Base-by-base conservation (phyloP, 108 stramenopile species). In the Skeletonema marinoi region DNA sequence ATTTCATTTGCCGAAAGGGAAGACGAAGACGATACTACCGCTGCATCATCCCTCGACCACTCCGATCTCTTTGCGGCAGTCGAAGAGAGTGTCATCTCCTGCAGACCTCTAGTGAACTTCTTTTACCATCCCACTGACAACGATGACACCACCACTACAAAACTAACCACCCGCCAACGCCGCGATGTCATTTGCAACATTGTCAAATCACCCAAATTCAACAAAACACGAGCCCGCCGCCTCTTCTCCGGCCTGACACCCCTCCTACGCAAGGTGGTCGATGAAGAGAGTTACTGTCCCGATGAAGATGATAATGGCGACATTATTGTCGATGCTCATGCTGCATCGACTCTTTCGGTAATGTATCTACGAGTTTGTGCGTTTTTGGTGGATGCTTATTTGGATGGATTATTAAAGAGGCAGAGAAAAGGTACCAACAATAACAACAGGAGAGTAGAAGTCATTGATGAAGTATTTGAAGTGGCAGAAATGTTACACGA, bases 401-500 rank as follows among this genome's bases (percentile, higher is more conserved):
- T 93, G 32, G 73, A 82, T 16, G 88, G 83, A 9, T 19, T 77
- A 3, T 44, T 46, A 6, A 59, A 13, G 13, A 61, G 59, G 42
- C 51, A 29, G 29, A 69, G 25, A 30, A 60, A 61, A 19, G 16
- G 60, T 11, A 9, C 3, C 3, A 29, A 64, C 13, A 68, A 71
- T 7, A 38, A 39, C 71, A 48, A 35, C 31, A 25, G 36, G 10
- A 7, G 39, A 54, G 32, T 74, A 4, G 65, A 60, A 63, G 75
- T 89, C 8, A 73, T 87, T 41, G 81, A 90, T 13, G 90, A 92
- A 65, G 87, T 86, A 8, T 82, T 90, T 36, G 85, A 86, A 33
- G 81, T 94, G 21, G 89, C 84, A 6, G 67, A 74, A 56, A 60
- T 71, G 19, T 70, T 97, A 38, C 95, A 97, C 71, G 85, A 87